Evolutionary conservation across 768 basidiomycete genomes (phyloP).

Genomic region (Pleurotus tuoliensis): DNA sequence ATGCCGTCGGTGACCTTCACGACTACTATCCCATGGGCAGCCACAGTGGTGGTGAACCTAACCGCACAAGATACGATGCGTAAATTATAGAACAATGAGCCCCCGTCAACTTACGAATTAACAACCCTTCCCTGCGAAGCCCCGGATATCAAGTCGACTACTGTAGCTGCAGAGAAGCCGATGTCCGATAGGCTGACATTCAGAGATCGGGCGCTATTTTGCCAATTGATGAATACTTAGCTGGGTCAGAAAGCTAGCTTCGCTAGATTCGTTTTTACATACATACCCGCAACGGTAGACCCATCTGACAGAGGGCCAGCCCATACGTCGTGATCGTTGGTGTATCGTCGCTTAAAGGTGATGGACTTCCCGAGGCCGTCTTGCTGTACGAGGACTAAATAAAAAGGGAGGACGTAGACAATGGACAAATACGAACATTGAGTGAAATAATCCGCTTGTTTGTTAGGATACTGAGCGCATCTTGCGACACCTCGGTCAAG

Average conservation of each 20-base stretch:
- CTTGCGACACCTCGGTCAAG: conserved; percentile 27
- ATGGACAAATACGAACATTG: conserved; percentile 27
- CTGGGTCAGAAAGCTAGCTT: not conserved
- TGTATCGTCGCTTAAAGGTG: conserved; percentile 41
- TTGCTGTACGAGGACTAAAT: conserved; percentile 28
- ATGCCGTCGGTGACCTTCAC: conserved; percentile 32
- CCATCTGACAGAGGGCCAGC: conserved; percentile 44
- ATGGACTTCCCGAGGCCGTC: conserved; percentile 42
- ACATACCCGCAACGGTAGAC: conserved; percentile 40
- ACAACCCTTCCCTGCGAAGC: conserved; percentile 30
- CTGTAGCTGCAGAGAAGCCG: conserved; percentile 36
- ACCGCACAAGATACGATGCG: conserved; percentile 18
- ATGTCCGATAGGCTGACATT: conserved; percentile 40
- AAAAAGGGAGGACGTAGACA: not conserved
- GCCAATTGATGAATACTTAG: conserved; percentile 44
- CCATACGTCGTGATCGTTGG: conserved; percentile 48
- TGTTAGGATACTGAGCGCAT: conserved; percentile 33
- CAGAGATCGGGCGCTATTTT: conserved; percentile 31
- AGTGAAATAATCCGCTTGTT: conserved; percentile 40
- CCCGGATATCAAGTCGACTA: conserved; percentile 36
- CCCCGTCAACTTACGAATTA: conserved; percentile 23
- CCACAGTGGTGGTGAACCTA: conserved; percentile 34
- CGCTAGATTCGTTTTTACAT: not conserved
- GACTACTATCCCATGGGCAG: conserved; percentile 31
- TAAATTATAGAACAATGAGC: conserved; percentile 7